These are phyloP conservation scores for Pythium aristosporum DNA, from an alignment of 352 stramenopile species.

Conservation along the genomic window DNA sequence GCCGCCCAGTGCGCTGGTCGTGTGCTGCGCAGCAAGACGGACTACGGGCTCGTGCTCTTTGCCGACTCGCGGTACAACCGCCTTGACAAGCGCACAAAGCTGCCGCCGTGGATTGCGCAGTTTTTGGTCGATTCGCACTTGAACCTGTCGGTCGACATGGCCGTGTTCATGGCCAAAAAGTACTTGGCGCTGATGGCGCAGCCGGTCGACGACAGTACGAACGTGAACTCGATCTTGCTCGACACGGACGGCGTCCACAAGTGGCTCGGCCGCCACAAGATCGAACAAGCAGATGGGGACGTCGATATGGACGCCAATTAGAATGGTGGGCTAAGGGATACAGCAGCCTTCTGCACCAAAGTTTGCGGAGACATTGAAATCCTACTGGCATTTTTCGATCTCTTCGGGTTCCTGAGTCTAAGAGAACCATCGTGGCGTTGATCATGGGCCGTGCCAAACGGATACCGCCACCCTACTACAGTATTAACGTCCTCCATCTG, in stretches of 20 bases:
- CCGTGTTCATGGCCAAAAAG: conserved; percentile 93
- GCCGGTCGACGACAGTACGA: conserved; percentile 87
- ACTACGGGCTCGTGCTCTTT: conserved; percentile 99
- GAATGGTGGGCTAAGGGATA: too few species aligned
- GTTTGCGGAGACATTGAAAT: too few species aligned
- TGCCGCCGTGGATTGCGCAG: conserved; percentile 98
- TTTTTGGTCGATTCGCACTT: conserved; percentile 95
- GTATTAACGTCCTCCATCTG: too few species aligned
- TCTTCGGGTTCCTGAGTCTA: too few species aligned
- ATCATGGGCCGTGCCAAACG: too few species aligned
- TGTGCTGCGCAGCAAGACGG: conserved; percentile 98
- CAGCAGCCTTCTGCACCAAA: too few species aligned
- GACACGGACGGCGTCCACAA: conserved; percentile 88
- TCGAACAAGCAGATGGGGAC: conserved; percentile 11
- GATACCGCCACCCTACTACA: too few species aligned
- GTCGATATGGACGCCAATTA: conserved; percentile 19
- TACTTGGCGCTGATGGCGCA: conserved; percentile 98
- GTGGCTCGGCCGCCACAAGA: conserved; percentile 45
- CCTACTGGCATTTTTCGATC: too few species aligned
- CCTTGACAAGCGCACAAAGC: conserved; percentile 97
- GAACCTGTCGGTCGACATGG: conserved; percentile 97
- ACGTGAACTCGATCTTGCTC: conserved; percentile 93
- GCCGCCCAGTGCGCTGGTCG: conserved; percentile 96
- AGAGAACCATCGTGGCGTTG: too few species aligned
- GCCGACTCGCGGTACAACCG: conserved; percentile 98